Evolutionary conservation across 768 basidiomycete genomes (phyloP), one percentile per base, ranked within the genome.

Genomic region (Leccinum boreale): DNA sequence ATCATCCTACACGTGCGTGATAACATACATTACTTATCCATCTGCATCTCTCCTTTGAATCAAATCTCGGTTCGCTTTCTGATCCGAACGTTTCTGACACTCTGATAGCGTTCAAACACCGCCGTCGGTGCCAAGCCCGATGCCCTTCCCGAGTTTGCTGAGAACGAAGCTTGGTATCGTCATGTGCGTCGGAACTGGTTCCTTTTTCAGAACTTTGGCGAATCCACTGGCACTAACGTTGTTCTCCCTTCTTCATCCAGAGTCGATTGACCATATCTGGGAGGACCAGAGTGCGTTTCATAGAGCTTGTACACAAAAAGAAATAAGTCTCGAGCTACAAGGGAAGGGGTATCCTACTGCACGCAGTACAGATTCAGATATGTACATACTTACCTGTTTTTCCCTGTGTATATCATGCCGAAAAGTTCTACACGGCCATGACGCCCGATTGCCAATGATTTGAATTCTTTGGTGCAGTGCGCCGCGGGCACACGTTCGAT

Each of bases 1-100:
- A 70, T 79, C 35, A 61, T 79, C 19, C 72, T 77, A 17, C 74
- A 77, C 57, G 78, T 79, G 55, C 55, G 72, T 60, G 51, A 5
- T 74, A 78, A 14, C 9, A 36, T 36, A 17, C 48, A 50, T 57
- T 24, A 24, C 23, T 24, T 26, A 33, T 19, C 24, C 15, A 17
- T 36, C 33, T 35, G 15, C 6, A 35, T 33, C 12, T 33, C 5
- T 35, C 6, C 35, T 35, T 35, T 15, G 35, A 35, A 7, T 35
- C 35, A 7, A 35, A 17, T 36, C 5, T 36, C 35, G 3, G 7
- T 36, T 36, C 36, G 17, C 7, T 7, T 36, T 36, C 36, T 17
- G 15, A 17, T 17, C 8, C 7, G 7, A 36, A 17, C 35, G 7
- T 7, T 14, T 36, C 6, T 36, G 35, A 50, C 33, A 53, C 28